Conservation (phyloP, 2,329 filamentous ascomycete species). For the Penicillium oxalicum region DNA sequence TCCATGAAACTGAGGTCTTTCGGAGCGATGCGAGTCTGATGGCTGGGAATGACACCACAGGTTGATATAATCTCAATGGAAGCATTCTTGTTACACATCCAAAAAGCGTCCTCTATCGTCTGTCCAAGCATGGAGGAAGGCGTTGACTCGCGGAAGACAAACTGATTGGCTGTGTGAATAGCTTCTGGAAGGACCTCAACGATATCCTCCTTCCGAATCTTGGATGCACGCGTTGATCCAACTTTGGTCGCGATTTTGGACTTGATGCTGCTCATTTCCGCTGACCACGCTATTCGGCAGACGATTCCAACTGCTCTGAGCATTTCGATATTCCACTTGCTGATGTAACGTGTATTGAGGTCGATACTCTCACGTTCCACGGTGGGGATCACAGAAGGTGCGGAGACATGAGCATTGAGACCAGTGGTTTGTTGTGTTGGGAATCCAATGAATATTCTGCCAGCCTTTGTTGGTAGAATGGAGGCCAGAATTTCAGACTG, state of each 20-base stretch:
- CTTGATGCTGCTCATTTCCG: conserved; percentile 76
- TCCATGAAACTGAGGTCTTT: conserved; percentile 73
- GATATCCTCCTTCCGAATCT: conserved; percentile 59
- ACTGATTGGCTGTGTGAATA: conserved; percentile 77
- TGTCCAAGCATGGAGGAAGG: conserved; percentile 77
- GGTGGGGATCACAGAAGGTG: conserved; percentile 91
- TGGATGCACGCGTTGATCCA: conserved; percentile 36
- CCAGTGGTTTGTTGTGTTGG: conserved; percentile 96
- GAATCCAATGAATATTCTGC: conserved; percentile 94
- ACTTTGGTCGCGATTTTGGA: conserved; percentile 47
- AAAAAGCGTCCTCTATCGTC: conserved; percentile 91
- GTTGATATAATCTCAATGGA: conserved; percentile 85
- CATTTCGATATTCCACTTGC: conserved; percentile 93
- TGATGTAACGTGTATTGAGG: conserved; percentile 88
- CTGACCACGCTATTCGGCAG: conserved; percentile 76
- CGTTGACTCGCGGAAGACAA: conserved; percentile 83
- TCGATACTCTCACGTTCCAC: conserved; percentile 97
- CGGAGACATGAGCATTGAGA: conserved; percentile 86
- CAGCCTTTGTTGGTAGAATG: conserved; percentile 81
- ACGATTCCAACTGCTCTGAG: conserved; percentile 85
- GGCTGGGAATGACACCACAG: conserved; percentile 76
- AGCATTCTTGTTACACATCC: conserved; percentile 78
- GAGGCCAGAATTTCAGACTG: conserved; percentile 73
- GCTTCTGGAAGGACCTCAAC: conserved; percentile 68
- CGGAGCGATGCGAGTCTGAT: conserved; percentile 69